phyloP scores from a whole-genome alignment of 1,139 yeast species.

The Sugiyamaella neomexicana region DNA sequence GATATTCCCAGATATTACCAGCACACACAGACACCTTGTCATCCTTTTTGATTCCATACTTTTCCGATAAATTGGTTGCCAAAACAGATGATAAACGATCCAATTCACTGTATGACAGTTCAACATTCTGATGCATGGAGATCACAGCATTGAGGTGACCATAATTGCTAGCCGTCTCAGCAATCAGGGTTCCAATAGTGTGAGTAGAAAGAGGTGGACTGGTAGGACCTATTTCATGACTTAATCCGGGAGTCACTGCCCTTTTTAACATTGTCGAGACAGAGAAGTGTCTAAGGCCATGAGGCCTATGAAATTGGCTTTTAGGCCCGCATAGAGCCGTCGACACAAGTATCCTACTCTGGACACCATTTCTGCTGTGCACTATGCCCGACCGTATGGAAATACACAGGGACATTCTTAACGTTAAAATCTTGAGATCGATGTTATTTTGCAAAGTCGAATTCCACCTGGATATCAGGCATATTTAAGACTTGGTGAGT shows the following conservation, averaged over 20 bases:
- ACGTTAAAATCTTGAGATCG: too few species aligned
- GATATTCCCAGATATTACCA: conserved; percentile 40
- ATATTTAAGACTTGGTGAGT: not conserved
- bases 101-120: conserved; percentile 31
- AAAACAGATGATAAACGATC: conserved; percentile 29
- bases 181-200: conserved; percentile 31
- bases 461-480: not conserved
- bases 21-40: conserved; percentile 39
- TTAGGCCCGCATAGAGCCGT: not conserved
- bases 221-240: conserved; percentile 30
- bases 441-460: too few species aligned
- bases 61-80: conserved; percentile 31
- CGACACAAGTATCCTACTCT: not conserved
- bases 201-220: conserved; percentile 28
- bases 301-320: not conserved
- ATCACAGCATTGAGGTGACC: conserved; percentile 32
- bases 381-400: not conserved
- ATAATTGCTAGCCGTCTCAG: conserved; percentile 25
- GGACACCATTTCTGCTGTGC: not conserved
- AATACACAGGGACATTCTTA: not conserved
- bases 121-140: conserved; percentile 33
- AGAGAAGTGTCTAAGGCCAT: not conserved
- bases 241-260: conserved; percentile 2
- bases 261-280: not conserved
- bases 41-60: conserved; percentile 30